A percentile compares a stretch with the other conserved stretches of the same genome.
Conservation (phyloP, 805 yeast genomes). For the Jamesozyma hellenica region DNA sequence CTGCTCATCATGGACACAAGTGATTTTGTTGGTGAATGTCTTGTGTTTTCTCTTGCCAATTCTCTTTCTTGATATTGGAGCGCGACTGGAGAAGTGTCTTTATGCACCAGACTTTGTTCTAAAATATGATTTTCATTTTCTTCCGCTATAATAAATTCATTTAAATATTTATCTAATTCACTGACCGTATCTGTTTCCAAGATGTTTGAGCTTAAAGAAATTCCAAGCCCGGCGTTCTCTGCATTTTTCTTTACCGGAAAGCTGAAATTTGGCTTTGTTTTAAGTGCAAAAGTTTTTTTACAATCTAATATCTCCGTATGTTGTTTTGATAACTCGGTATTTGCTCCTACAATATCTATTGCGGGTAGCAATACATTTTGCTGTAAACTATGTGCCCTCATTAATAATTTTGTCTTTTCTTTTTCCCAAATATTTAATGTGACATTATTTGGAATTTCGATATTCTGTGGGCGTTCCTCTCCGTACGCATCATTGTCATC, state of each 20-base stretch:
- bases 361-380: conserved; percentile 12
- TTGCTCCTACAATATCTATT: background rate
- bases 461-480: background rate
- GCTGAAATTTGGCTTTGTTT: conserved; percentile 11
- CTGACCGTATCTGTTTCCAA: conserved; percentile 19
- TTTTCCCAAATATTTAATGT: conserved; percentile 21
- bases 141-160: conserved; percentile 10
- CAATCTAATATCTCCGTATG: background rate
- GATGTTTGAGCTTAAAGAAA: background rate
- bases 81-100: conserved; percentile 11
- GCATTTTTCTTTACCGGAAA: conserved; percentile 11
- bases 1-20: conserved; percentile 23
- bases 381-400: conserved; percentile 12
- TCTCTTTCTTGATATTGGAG: conserved; percentile 11
- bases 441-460: conserved; percentile 13
- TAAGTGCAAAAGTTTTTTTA: conserved; percentile 1
- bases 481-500: background rate
- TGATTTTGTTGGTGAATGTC: conserved; percentile 30
- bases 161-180: conserved; percentile 21
- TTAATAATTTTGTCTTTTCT: conserved; percentile 9
- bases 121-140: conserved; percentile 11
- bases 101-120: conserved; percentile 20
- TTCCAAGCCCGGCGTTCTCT: background rate
- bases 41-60: conserved; percentile 9
- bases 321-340: no score